These are phyloP conservation scores for Ophiostoma montium DNA, from an alignment of 2,329 filamentous ascomycete genomes.

Conservation along the genomic window DNA sequence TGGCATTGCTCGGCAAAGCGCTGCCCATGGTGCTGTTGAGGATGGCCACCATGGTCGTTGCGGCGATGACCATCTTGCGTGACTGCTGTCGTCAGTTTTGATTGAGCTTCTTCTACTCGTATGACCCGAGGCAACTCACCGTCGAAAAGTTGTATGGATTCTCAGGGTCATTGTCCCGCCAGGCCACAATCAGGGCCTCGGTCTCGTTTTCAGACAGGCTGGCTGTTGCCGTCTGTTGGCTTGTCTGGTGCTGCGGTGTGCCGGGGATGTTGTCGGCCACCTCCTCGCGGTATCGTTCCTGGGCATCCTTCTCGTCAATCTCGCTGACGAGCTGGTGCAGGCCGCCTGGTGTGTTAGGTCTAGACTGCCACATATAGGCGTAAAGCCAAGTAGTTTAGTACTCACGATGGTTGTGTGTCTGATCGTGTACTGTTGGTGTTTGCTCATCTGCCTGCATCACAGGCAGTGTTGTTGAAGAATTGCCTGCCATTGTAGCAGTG, in stretches of 20 bases:
- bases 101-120: too few relatives aligned
- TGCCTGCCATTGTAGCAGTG: slow-evolving; percentile 1
- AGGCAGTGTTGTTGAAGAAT: not conserved
- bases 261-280: slow-evolving; percentile 6
- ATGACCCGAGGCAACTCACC: not conserved
- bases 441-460: not conserved
- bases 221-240: slow-evolving; percentile 11
- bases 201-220: slow-evolving; percentile 11
- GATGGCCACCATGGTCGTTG: slow-evolving; percentile 43
- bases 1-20: slow-evolving; percentile 48
- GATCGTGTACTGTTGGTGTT: not conserved
- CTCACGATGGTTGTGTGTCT: not conserved
- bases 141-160: slow-evolving; percentile 39
- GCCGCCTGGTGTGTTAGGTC: slow-evolving; percentile 1
- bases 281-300: slow-evolving; percentile 11
- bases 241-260: not conserved
- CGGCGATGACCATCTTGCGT: slow-evolving; percentile 40
- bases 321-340: slow-evolving; percentile 5
- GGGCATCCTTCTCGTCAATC: slow-evolving; percentile 11
- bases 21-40: slow-evolving; percentile 56
- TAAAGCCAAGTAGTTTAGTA: not conserved
- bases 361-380: too few relatives aligned
- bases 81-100: not conserved
- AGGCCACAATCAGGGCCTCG: slow-evolving; percentile 26
- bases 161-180: slow-evolving; percentile 33